A percentile compares a stretch with the other conserved stretches of the same genome.
These are phyloP conservation scores for Penicillium occitanis DNA, from an alignment of 2,329 filamentous ascomycete genomes.

Conservation along the genomic window DNA sequence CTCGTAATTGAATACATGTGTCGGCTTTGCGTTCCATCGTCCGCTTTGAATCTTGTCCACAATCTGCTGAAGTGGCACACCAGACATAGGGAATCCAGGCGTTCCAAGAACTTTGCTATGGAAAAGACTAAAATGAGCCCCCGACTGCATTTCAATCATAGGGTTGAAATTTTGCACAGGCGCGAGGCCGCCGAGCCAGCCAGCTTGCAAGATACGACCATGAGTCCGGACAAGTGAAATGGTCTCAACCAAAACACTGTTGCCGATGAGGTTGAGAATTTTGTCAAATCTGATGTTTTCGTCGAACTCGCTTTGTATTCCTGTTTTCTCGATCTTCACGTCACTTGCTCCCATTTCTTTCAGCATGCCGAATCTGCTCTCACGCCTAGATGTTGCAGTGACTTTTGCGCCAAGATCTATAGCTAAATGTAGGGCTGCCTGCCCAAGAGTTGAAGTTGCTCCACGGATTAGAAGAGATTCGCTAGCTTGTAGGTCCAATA, in stretches of 20 bases:
- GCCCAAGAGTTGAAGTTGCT: neutral
- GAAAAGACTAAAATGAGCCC: conserved; percentile 51
- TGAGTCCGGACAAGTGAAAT: neutral
- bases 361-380: neutral
- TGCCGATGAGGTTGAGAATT: neutral
- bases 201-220: neutral
- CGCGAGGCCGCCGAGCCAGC: neutral
- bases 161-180: conserved; percentile 50
- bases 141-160: conserved; percentile 46
- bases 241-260: neutral
- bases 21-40: conserved; percentile 6
- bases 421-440: neutral
- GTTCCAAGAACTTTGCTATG: conserved; percentile 40
- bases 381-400: neutral
- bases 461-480: neutral
- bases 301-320: neutral
- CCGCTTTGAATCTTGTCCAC: neutral
- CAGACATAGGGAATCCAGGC: conserved; percentile 34
- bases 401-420: neutral
- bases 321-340: neutral
- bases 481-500: neutral
- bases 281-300: neutral
- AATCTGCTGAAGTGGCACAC: conserved; percentile 10
- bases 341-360: neutral
- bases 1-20: neutral